phyloP scores from a whole-genome alignment of 2,329 filamentous ascomycete species.

The Venturia asperata region DNA sequence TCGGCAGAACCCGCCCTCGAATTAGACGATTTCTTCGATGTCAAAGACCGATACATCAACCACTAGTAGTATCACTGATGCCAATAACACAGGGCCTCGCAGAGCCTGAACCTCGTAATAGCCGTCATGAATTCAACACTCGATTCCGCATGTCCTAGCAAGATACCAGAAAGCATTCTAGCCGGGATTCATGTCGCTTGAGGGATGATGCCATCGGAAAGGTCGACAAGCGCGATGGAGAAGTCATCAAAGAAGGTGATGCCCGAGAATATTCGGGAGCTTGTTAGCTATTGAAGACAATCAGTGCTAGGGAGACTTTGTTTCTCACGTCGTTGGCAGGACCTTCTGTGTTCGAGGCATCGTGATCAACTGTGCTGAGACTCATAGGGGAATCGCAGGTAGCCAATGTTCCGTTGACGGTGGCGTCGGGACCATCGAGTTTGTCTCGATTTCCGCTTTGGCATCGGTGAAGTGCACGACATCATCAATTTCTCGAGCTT shows the following conservation, averaged over 20 bases:
- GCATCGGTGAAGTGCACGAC: neutral
- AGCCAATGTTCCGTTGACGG: neutral
- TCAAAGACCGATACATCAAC: no score
- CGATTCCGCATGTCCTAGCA: neutral
- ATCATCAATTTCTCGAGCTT: neutral
- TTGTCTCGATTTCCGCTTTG: neutral
- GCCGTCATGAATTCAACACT: neutral
- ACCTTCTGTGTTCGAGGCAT: neutral
- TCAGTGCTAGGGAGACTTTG: neutral
- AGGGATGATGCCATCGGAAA: neutral
- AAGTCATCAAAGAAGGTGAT: neutral
- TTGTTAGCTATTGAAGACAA: neutral
- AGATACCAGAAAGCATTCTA: neutral
- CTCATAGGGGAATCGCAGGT: conserved; percentile 4
- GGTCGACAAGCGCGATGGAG: neutral
- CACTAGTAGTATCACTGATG: no score
- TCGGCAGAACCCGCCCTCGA: neutral
- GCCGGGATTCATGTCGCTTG: neutral
- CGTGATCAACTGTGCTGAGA: neutral
- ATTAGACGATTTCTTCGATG: no score
- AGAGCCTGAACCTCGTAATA: neutral
- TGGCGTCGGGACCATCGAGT: neutral
- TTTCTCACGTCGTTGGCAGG: neutral
- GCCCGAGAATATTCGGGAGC: conserved; percentile 2
- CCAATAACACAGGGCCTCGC: no score